Conservation (phyloP, 2,329 filamentous ascomycete species). For the Aureobasidium sp. region DNA sequence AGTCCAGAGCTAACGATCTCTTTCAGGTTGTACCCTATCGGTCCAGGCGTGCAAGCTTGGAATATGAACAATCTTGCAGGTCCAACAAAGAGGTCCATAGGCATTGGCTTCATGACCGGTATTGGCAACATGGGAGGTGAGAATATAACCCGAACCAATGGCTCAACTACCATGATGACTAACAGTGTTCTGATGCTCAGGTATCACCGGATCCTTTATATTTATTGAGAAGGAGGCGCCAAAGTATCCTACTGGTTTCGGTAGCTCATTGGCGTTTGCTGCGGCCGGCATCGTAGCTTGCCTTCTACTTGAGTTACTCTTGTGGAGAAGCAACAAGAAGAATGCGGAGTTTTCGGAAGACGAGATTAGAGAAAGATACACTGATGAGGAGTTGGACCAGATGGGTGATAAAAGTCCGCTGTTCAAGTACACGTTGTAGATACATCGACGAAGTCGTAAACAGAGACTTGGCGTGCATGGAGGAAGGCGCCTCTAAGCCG, state of each 20-base stretch:
- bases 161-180: not conserved
- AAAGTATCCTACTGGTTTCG: conserved; percentile 26
- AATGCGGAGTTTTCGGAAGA: conserved; percentile 23
- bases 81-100: conserved; percentile 29
- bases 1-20: not conserved
- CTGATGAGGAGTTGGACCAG: conserved; percentile 27
- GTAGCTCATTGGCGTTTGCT: conserved; percentile 24
- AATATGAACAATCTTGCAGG: conserved; percentile 26
- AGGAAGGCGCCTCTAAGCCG: too few species aligned
- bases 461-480: too few species aligned
- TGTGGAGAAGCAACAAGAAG: conserved; percentile 24
- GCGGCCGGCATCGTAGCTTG: conserved; percentile 19
- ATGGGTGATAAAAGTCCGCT: conserved; percentile 32
- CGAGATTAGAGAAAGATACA: conserved; percentile 26
- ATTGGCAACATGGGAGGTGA: conserved; percentile 32
- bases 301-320: conserved; percentile 25
- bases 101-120: conserved; percentile 31
- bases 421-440: conserved; percentile 28
- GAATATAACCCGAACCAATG: too few species aligned
- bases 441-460: too few species aligned
- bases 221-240: conserved; percentile 19
- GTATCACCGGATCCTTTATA: conserved; percentile 27
- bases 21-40: conserved; percentile 21
- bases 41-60: conserved; percentile 24
- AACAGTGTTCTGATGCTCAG: conserved; percentile 16